Percentiles rank a stretch among this genome's conserved stretches.
Evolutionary conservation across 2,329 filamentous ascomycete genomes (phyloP).

Genomic region (Calonectria hongkongensis): DNA sequence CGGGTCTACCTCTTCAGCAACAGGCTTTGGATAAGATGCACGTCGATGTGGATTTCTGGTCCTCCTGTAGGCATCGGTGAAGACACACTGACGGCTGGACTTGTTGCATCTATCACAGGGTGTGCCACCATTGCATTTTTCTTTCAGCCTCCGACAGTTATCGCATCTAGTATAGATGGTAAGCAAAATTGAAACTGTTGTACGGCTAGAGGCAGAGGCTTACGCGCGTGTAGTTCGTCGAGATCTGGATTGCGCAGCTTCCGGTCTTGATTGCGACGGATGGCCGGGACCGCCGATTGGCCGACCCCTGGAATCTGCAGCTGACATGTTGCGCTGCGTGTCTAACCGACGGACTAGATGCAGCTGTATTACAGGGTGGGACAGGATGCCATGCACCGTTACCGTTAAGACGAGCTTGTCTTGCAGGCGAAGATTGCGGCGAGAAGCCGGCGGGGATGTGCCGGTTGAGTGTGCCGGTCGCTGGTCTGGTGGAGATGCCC

Average conservation of each 20-base stretch:
- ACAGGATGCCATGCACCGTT: background rate
- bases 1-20: slow-evolving; percentile 3
- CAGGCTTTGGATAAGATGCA: background rate
- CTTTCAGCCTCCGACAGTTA: slow-evolving; percentile 47
- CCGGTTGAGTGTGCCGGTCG: slow-evolving; percentile 15
- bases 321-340: slow-evolving; percentile 1
- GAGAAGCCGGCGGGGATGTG: slow-evolving; percentile 13
- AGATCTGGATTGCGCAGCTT: background rate
- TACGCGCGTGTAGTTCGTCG: slow-evolving; percentile 14
- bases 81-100: slow-evolving; percentile 39
- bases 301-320: slow-evolving; percentile 5
- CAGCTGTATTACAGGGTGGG: background rate
- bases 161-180: slow-evolving; percentile 43
- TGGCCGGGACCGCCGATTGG: slow-evolving; percentile 12
- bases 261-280: too few relatives aligned
- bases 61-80: slow-evolving; percentile 43
- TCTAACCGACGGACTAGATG: background rate
- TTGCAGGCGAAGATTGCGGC: background rate
- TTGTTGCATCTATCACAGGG: slow-evolving; percentile 49
- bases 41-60: slow-evolving; percentile 32
- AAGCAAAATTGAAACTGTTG: background rate
- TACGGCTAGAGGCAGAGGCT: background rate
- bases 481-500: background rate
- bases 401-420: slow-evolving; percentile 1
- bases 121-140: slow-evolving; percentile 46